These are phyloP conservation scores for Fusarium subglutinans DNA, from an alignment of 2,329 filamentous ascomycete genomes.

Conservation along the genomic window DNA sequence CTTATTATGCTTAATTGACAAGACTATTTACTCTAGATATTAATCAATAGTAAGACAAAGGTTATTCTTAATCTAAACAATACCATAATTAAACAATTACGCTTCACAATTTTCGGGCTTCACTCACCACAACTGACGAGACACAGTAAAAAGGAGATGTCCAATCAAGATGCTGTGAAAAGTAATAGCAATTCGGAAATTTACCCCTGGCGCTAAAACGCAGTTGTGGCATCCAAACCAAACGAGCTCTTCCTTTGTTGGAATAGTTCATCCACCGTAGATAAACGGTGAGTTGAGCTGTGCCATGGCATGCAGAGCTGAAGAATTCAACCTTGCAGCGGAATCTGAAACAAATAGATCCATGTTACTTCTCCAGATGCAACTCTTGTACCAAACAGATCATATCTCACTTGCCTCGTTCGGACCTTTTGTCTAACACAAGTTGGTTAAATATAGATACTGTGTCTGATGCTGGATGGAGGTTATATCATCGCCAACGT, in stretches of 20 bases:
- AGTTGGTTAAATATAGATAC: neutral
- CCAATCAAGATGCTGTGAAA: conserved; percentile 4
- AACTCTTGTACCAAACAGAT: neutral
- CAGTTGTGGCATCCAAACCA: conserved; percentile 24
- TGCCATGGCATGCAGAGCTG: neutral
- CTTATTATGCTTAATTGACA: conserved; percentile 8
- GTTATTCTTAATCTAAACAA: neutral
- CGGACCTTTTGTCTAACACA: neutral
- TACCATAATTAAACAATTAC: neutral
- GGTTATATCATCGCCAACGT: neutral
- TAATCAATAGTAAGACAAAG: neutral
- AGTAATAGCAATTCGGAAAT: conserved; percentile 9
- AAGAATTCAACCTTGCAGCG: neutral
- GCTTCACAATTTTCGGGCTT: neutral
- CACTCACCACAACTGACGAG: neutral
- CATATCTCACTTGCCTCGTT: neutral
- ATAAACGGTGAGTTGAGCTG: conserved; percentile 4
- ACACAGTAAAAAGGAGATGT: too few species aligned
- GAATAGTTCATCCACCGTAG: conserved; percentile 13
- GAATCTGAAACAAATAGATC: conserved; percentile 13
- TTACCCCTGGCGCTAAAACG: conserved; percentile 29
- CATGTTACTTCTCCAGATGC: neutral
- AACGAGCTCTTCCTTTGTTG: conserved; percentile 27
- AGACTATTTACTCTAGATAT: neutral
- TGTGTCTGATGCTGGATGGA: neutral